phyloP scores from a whole-genome alignment of 2,329 filamentous ascomycete species.

The Verticillium zaregamsianum region DNA sequence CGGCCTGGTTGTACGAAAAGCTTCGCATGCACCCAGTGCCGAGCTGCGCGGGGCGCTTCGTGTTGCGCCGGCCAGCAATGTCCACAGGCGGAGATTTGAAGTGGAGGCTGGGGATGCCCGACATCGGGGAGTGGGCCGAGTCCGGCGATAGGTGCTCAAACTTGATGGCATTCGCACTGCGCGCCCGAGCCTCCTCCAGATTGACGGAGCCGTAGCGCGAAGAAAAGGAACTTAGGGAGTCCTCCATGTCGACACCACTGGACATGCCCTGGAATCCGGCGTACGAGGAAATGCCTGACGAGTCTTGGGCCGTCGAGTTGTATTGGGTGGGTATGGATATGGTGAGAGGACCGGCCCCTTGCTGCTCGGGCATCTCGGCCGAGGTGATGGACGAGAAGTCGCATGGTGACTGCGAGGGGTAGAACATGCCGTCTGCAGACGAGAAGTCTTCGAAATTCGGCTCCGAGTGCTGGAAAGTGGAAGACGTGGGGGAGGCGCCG shows the following conservation, averaged over 20 bases:
- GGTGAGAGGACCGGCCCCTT: constrained; percentile 4
- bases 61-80: constrained; percentile 49
- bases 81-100: constrained; percentile 48
- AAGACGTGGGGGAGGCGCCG: constrained; percentile 9
- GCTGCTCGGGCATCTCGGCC: background rate
- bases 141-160: constrained; percentile 24
- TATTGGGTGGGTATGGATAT: constrained; percentile 12
- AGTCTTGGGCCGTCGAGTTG: background rate
- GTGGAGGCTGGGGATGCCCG: constrained; percentile 24
- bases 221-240: background rate
- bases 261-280: constrained; percentile 8
- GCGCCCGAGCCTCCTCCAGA: background rate
- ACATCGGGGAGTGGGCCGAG: constrained; percentile 22
- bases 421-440: constrained; percentile 6
- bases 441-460: constrained; percentile 5
- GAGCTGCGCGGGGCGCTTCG: constrained; percentile 44
- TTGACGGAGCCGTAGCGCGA: background rate
- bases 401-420: constrained; percentile 8
- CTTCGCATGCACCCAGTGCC: constrained; percentile 40
- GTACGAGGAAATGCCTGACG: background rate
- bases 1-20: constrained; percentile 30
- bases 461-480: constrained; percentile 6
- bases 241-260: constrained; percentile 3
- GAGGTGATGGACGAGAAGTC: constrained; percentile 8
- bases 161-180: background rate